Percentiles rank a stretch among this genome's conserved stretches.
phyloP scores from a whole-genome alignment of 305 asterid genomes.

The Fraxinus nigra region DNA sequence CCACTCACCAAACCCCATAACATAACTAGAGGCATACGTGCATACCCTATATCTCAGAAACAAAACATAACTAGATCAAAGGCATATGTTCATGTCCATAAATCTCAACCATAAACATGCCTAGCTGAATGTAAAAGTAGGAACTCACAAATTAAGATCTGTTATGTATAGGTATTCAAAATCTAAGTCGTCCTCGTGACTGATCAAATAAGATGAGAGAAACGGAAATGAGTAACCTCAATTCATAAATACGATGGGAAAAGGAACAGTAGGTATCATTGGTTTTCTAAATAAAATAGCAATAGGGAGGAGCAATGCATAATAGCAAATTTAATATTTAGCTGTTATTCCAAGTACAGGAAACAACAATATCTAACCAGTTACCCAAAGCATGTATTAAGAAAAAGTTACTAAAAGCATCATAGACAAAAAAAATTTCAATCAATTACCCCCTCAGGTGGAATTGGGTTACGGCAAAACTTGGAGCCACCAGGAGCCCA shows the following conservation, averaged over 20 bases:
- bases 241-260: neutral
- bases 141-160: neutral
- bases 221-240: neutral
- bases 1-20: neutral
- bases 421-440: neutral
- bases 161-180: neutral
- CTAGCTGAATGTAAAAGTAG: neutral
- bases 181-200: neutral
- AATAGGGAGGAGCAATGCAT: neutral
- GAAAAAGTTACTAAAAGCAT: neutral
- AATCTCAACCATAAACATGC: neutral
- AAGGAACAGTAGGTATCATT: neutral
- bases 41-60: neutral
- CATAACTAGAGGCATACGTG: neutral
- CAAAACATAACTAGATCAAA: neutral
- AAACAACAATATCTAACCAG: neutral
- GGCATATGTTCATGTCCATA: neutral
- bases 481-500: constrained; percentile 99
- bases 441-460: constrained; percentile 83
- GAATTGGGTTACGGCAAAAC: constrained; percentile 89
- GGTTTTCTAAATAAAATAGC: neutral
- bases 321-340: neutral
- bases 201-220: neutral
- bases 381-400: neutral
- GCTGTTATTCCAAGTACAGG: neutral